phyloP scores from a whole-genome alignment of 2,329 filamentous ascomycete species.

The Colletotrichum sp. region DNA sequence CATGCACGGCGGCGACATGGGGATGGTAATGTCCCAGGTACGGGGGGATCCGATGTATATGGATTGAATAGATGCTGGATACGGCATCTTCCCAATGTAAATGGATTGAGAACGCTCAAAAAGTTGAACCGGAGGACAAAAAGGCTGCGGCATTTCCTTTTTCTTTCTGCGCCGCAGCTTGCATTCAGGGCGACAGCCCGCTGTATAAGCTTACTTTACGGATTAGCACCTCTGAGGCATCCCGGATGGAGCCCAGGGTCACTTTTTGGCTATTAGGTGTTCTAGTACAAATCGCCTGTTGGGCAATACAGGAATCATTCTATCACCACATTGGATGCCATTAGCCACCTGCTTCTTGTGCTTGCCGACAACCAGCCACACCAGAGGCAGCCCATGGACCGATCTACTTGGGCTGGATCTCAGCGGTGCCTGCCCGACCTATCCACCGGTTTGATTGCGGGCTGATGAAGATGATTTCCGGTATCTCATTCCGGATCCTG shows the following conservation, averaged over 20 bases:
- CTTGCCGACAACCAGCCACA: not conserved
- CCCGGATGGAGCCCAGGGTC: not conserved
- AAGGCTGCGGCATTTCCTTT: not conserved
- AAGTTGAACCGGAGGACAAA: not conserved
- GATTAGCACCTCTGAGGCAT: slow-evolving; percentile 1
- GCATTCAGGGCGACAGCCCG: slow-evolving; percentile 3
- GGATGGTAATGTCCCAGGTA: slow-evolving; percentile 50
- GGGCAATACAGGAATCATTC: not conserved
- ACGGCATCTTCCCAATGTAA: not conserved
- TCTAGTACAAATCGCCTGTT: slow-evolving; percentile 1
- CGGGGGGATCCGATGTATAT: slow-evolving; percentile 57
- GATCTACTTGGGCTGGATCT: not conserved
- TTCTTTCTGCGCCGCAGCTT: not conserved
- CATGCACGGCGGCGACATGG: slow-evolving; percentile 47
- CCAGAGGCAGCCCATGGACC: not conserved
- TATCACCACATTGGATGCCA: not conserved
- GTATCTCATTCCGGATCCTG: not conserved
- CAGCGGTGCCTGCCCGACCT: not conserved
- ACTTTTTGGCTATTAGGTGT: not conserved
- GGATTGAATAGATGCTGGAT: slow-evolving; percentile 38
- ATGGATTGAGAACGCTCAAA: not conserved
- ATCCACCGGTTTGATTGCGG: slow-evolving; percentile 8
- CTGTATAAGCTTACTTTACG: slow-evolving; percentile 15
- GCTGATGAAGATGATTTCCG: not conserved
- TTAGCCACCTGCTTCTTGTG: not conserved